Percentiles rank a stretch among this genome's conserved stretches.
These are phyloP conservation scores for Cucurbita pepo DNA, from an alignment of 306 rosid genomes.

Conservation along the genomic window DNA sequence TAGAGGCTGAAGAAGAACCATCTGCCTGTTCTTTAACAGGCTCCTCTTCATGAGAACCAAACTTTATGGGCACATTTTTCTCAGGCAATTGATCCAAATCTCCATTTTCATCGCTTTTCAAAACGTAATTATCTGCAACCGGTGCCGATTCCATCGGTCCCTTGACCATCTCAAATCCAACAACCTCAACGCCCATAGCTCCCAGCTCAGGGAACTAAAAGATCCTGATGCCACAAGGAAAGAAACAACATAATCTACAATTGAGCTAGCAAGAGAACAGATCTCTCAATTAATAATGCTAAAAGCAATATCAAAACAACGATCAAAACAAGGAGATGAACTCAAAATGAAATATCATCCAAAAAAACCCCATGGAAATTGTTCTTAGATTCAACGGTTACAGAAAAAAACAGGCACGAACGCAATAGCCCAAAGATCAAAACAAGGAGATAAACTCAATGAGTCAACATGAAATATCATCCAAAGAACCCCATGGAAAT, in stretches of 20 bases:
- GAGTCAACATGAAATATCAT: too few relatives aligned
- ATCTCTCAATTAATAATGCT: constrained; percentile 12
- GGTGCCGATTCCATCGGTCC: constrained; percentile 40
- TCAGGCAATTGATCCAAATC: constrained; percentile 29
- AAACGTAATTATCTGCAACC: constrained; percentile 31
- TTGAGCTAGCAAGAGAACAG: not conserved
- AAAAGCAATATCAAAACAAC: not conserved
- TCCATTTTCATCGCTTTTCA: constrained; percentile 44
- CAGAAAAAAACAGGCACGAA: not conserved
- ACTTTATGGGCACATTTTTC: constrained; percentile 42
- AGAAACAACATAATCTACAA: constrained; percentile 1
- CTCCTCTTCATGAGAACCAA: constrained; percentile 84
- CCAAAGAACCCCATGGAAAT: not conserved
- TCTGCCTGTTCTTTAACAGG: constrained; percentile 36
- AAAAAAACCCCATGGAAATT: not conserved
- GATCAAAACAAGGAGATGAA: too few relatives aligned
- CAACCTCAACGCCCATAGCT: constrained; percentile 64
- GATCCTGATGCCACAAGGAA: constrained; percentile 18
- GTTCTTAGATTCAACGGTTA: not conserved
- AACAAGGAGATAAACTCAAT: too few relatives aligned
- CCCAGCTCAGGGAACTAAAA: constrained; percentile 19
- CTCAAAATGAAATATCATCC: not conserved
- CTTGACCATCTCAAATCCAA: constrained; percentile 73
- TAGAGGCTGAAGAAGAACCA: constrained; percentile 26
- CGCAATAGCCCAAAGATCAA: not conserved